Evolutionary conservation across 2,329 filamentous ascomycete species (phyloP).

Genomic region (Tetracladium maxilliforme): DNA sequence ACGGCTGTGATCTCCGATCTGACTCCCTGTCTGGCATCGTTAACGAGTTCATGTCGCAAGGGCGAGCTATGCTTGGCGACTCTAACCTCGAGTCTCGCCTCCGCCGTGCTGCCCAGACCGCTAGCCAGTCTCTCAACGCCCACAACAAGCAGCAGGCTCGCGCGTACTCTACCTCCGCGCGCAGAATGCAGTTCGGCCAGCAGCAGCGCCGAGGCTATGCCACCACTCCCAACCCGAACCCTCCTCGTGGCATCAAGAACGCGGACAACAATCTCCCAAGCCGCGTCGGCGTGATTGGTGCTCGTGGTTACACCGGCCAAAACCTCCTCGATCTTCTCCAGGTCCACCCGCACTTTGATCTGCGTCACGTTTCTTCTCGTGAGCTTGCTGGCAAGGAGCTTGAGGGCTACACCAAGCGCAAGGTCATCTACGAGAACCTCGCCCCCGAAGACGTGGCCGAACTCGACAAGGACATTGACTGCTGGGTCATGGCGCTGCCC

Average conservation of each 20-base stretch:
- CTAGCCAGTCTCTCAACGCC: constrained; percentile 33
- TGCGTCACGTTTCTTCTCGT: constrained; percentile 83
- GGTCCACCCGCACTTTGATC: constrained; percentile 76
- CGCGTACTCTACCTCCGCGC: constrained; percentile 48
- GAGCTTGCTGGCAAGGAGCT: constrained; percentile 80
- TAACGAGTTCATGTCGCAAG: constrained; percentile 69
- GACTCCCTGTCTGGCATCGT: too few species aligned
- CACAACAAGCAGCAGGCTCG: constrained; percentile 44
- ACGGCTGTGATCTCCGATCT: too few species aligned
- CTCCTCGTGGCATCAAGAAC: constrained; percentile 78
- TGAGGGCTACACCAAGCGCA: constrained; percentile 78
- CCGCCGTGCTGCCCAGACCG: constrained; percentile 59
- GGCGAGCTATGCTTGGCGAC: constrained; percentile 76
- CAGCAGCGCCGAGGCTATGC: constrained; percentile 31
- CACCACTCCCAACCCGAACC: constrained; percentile 71
- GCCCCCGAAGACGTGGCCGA: constrained; percentile 84
- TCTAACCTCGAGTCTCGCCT: constrained; percentile 80
- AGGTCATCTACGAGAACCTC: constrained; percentile 86
- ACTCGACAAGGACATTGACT: constrained; percentile 72
- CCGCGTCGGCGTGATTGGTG: constrained; percentile 76
- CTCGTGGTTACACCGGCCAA: constrained; percentile 87
- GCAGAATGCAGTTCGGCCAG: constrained; percentile 16
- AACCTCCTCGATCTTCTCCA: constrained; percentile 80
- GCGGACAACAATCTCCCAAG: constrained; percentile 66
- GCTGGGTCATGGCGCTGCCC: constrained; percentile 94